Percentiles rank a stretch among this genome's conserved stretches.
These are phyloP conservation scores for Penicillium cinerascens DNA, from an alignment of 495 filamentous ascomycete species.

Conservation along the genomic window DNA sequence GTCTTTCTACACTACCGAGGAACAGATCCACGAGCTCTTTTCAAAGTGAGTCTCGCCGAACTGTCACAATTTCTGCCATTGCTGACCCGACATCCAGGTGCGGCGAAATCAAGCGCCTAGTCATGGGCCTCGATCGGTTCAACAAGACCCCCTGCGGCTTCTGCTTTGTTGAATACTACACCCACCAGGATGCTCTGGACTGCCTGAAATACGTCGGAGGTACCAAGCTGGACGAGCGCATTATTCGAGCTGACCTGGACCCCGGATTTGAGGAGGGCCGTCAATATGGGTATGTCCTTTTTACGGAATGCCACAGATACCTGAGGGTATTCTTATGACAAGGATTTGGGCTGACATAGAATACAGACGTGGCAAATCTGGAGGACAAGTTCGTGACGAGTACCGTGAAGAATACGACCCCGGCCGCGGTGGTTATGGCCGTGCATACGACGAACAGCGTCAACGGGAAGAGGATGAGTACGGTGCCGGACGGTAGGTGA, in stretches of 20 bases:
- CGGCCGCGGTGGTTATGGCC: conserved; percentile 80
- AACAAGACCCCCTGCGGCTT: conserved; percentile 98
- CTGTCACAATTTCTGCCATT: neutral
- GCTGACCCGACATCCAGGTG: conserved; percentile 48
- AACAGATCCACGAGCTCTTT: conserved; percentile 98
- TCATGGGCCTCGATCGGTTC: conserved; percentile 98
- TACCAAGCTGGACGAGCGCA: conserved; percentile 96
- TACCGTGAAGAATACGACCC: conserved; percentile 96
- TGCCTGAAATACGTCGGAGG: conserved; percentile 98
- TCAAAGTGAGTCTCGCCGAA: conserved; percentile 55
- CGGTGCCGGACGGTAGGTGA: conserved; percentile 44
- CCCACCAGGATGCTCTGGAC: conserved; percentile 89
- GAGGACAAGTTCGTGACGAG: conserved; percentile 95
- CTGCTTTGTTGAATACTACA: conserved; percentile 99
- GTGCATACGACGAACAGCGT: conserved; percentile 61
- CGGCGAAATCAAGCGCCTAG: conserved; percentile 93
- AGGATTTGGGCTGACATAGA: neutral
- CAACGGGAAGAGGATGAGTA: conserved; percentile 58
- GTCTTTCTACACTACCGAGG: conserved; percentile 99
- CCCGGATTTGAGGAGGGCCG: conserved; percentile 93
- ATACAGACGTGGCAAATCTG: conserved; percentile 76
- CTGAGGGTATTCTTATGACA: neutral
- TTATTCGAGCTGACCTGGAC: conserved; percentile 95
- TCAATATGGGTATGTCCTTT: conserved; percentile 71
- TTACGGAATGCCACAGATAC: neutral